Conservation (phyloP, 306 rosid species). For the Spatholobus suberectus region DNA sequence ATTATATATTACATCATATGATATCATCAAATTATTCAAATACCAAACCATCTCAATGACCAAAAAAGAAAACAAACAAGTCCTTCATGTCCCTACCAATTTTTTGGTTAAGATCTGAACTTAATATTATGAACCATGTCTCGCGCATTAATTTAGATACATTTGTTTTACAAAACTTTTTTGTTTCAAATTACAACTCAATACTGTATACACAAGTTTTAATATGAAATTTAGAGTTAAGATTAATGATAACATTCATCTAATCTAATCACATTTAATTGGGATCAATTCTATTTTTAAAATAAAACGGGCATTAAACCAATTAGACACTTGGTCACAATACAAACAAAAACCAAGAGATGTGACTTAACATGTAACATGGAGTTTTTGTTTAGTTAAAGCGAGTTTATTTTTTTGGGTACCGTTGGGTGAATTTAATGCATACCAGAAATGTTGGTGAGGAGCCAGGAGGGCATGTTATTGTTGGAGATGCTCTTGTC, state of each 20-base stretch:
- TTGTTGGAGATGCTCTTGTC: constrained; percentile 37
- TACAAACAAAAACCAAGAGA: neutral
- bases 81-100: too few relatives aligned
- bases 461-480: constrained; percentile 58
- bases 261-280: neutral
- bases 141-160: too few relatives aligned
- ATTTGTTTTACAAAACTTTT: too few relatives aligned
- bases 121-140: too few relatives aligned
- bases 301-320: neutral
- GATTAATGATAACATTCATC: neutral
- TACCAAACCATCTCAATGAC: neutral
- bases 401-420: neutral
- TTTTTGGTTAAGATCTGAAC: too few relatives aligned
- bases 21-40: neutral
- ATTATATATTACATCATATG: neutral
- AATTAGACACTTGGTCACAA: neutral
- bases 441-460: constrained; percentile 65
- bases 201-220: too few relatives aligned
- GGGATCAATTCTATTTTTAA: too few relatives aligned
- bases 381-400: neutral
- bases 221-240: too few relatives aligned
- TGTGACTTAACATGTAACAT: too few relatives aligned
- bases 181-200: too few relatives aligned
- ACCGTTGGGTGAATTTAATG: neutral
- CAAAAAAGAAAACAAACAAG: too few relatives aligned